Evolutionary conservation across 2,329 filamentous ascomycete genomes (phyloP).

Genomic region (Didymella lethalis): DNA sequence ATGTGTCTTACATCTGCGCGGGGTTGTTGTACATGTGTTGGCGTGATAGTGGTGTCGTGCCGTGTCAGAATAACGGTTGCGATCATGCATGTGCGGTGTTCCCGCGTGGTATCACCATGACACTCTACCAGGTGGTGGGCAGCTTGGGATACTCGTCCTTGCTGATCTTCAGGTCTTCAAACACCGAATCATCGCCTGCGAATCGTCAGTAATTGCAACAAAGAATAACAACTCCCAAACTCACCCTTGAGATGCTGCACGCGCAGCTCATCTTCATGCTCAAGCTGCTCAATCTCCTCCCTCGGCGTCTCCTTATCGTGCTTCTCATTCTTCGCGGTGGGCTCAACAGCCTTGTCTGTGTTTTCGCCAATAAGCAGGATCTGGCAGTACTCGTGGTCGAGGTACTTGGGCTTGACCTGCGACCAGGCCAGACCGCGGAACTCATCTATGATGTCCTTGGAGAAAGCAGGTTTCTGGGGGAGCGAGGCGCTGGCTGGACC

Average conservation of each 20-base stretch:
- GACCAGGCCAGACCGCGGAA: slow-evolving; percentile 79
- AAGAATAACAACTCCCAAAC: slow-evolving; percentile 15
- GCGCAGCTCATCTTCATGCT: slow-evolving; percentile 75
- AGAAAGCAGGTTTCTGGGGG: slow-evolving; percentile 72
- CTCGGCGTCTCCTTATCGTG: slow-evolving; percentile 66
- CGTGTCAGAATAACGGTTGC: neutral
- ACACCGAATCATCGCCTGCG: slow-evolving; percentile 66
- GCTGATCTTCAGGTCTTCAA: slow-evolving; percentile 66
- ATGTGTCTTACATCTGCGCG: neutral
- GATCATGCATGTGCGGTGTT: neutral
- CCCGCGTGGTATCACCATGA: no score
- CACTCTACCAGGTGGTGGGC: slow-evolving; percentile 44
- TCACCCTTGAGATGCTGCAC: slow-evolving; percentile 66
- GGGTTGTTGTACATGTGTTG: neutral
- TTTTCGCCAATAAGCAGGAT: slow-evolving; percentile 80
- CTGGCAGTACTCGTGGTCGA: slow-evolving; percentile 78
- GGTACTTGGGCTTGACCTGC: slow-evolving; percentile 73
- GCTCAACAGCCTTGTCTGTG: slow-evolving; percentile 64
- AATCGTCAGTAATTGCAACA: slow-evolving; percentile 10
- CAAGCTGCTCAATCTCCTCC: slow-evolving; percentile 77
- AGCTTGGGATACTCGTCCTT: slow-evolving; percentile 65
- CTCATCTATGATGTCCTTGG: slow-evolving; percentile 74
- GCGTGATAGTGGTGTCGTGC: neutral
- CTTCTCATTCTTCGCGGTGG: slow-evolving; percentile 65
- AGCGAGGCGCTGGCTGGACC: slow-evolving; percentile 71